Percentiles rank a stretch among this genome's conserved stretches.
Evolutionary conservation across 306 rosid species (phyloP).

Genomic region (Vigna hirtella): DNA sequence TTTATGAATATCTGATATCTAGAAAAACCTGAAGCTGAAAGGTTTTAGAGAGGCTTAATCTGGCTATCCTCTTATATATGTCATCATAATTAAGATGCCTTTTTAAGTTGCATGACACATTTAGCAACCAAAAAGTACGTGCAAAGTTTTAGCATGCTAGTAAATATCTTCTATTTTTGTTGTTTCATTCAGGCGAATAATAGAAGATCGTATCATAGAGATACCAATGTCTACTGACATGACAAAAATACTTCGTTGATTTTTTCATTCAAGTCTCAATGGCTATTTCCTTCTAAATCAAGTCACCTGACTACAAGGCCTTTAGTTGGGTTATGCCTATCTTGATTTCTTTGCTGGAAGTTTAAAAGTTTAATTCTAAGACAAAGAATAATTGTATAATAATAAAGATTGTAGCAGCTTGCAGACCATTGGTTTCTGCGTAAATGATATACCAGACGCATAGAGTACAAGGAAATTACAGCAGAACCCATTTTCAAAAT

Average conservation of each 20-base stretch:
- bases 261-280: neutral
- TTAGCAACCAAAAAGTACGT: neutral
- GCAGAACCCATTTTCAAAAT: conserved; percentile 2
- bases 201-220: neutral
- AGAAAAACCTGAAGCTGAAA: conserved; percentile 17
- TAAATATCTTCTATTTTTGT: conserved; percentile 5
- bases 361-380: conserved; percentile 2
- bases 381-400: neutral
- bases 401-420: conserved; percentile 1
- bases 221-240: conserved; percentile 7
- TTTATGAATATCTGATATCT: conserved; percentile 28
- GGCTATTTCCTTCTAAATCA: neutral
- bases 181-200: neutral
- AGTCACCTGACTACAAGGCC: neutral
- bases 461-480: conserved; percentile 12
- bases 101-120: neutral
- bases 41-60: conserved; percentile 11
- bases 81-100: neutral
- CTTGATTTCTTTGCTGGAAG: neutral
- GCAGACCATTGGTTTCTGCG: neutral
- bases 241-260: neutral
- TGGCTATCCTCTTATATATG: neutral
- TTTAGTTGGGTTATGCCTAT: conserved; percentile 10
- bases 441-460: neutral
- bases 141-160: neutral